Conservation (phyloP, 345 rosid species). For the Nasturtium officinale region DNA sequence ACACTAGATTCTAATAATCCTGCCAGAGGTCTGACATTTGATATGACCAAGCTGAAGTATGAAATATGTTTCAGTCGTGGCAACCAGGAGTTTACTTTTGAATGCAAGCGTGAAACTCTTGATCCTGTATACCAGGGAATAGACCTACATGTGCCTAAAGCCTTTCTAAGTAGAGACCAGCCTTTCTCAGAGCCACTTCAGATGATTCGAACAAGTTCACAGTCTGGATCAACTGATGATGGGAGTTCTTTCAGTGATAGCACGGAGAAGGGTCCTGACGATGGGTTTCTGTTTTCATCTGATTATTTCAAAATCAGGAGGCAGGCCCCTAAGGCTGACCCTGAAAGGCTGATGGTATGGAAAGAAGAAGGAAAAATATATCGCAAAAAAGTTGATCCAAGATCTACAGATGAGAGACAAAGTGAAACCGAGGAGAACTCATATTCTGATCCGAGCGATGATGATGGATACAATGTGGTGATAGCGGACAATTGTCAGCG, state of each 20-base stretch:
- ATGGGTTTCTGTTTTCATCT: constrained; percentile 87
- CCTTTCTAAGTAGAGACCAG: constrained; percentile 57
- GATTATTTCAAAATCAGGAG: constrained; percentile 92
- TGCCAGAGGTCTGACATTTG: constrained; percentile 79
- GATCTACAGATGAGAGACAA: constrained; percentile 74
- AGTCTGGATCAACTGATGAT: constrained; percentile 59
- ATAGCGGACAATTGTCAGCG: constrained; percentile 95
- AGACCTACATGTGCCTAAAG: constrained; percentile 82
- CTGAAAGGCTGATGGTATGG: constrained; percentile 88
- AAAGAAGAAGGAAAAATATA: constrained; percentile 94
- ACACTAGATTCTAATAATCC: constrained; percentile 84
- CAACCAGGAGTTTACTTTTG: constrained; percentile 83
- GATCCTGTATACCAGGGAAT: constrained; percentile 94
- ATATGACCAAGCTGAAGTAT: constrained; percentile 73
- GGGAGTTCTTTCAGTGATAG: constrained; percentile 33
- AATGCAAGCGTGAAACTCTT: constrained; percentile 84
- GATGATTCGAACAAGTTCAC: constrained; percentile 58
- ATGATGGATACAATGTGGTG: constrained; percentile 89
- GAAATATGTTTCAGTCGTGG: constrained; percentile 86
- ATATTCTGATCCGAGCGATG: constrained; percentile 88
- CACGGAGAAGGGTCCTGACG: constrained; percentile 72
- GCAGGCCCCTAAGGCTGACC: constrained; percentile 94
- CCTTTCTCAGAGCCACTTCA: constrained; percentile 55
- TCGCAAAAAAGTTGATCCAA: constrained; percentile 78
- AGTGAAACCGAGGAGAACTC: constrained; percentile 84